A percentile compares a stretch with the other conserved stretches of the same genome.
phyloP scores from a whole-genome alignment of 2,329 filamentous ascomycete species.

The Talaromyces amestolkiae region DNA sequence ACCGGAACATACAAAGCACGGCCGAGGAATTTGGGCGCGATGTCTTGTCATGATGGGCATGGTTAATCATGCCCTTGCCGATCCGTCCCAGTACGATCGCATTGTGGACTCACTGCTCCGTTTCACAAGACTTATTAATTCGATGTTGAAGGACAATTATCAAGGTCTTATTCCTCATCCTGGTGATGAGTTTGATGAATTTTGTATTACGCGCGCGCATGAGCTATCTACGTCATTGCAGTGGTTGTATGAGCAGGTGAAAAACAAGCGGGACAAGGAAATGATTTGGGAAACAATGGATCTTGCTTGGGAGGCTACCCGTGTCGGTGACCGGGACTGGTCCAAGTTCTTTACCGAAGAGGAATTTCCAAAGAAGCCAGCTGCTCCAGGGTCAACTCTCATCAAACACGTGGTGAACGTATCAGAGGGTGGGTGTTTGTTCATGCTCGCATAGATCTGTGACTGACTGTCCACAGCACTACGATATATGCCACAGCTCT shows the following conservation, averaged over 20 bases:
- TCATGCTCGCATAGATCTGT: not conserved
- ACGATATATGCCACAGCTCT: conserved; percentile 18
- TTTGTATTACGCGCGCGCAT: conserved; percentile 19
- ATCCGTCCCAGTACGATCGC: conserved; percentile 18
- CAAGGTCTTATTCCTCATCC: conserved; percentile 19
- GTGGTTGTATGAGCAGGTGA: conserved; percentile 20
- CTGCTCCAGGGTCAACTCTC: conserved; percentile 15
- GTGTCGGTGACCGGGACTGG: conserved; percentile 17
- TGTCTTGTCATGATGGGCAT: conserved; percentile 20
- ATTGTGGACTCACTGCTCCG: conserved; percentile 17
- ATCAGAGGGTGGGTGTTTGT: conserved; percentile 8
- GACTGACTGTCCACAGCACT: conserved; percentile 12
- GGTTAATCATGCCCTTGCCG: conserved; percentile 18
- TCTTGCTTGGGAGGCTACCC: conserved; percentile 19
- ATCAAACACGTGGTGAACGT: conserved; percentile 19
- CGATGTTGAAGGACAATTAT: conserved; percentile 19
- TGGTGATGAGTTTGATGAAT: conserved; percentile 18
- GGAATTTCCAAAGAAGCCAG: conserved; percentile 18
- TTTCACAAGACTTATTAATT: conserved; percentile 13
- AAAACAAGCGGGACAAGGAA: conserved; percentile 15
- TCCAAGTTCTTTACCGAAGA: conserved; percentile 19
- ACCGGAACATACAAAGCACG: conserved; percentile 16
- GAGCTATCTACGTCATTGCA: conserved; percentile 19
- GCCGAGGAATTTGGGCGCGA: conserved; percentile 17
- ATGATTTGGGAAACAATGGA: conserved; percentile 20